These are phyloP conservation scores for Aspergillus sp. DNA, from an alignment of 2,329 filamentous ascomycete genomes.

Conservation along the genomic window DNA sequence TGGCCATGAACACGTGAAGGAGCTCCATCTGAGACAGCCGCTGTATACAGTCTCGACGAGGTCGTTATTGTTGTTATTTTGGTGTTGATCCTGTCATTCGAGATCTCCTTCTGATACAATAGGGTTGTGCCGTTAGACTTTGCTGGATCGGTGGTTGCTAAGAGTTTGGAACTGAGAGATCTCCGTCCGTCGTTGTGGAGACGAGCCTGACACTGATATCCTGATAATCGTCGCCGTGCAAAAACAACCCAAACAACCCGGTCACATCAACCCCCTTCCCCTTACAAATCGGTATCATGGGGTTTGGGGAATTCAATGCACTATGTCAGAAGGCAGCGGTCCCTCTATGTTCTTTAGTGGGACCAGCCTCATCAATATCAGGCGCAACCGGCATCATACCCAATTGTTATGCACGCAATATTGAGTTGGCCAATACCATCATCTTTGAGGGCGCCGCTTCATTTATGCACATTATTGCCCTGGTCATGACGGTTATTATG, in stretches of 20 bases:
- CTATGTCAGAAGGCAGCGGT: slow-evolving; percentile 82
- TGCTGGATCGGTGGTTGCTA: neutral
- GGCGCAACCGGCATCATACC: slow-evolving; percentile 76
- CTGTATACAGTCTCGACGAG: neutral
- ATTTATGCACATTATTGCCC: slow-evolving; percentile 83
- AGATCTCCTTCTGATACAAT: too few species aligned
- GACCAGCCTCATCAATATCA: slow-evolving; percentile 55
- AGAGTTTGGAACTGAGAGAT: neutral
- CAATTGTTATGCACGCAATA: slow-evolving; percentile 86
- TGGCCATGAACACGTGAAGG: neutral
- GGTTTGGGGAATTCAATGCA: slow-evolving; percentile 81
- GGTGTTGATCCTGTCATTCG: neutral
- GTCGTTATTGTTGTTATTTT: slow-evolving; percentile 4
- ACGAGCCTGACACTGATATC: slow-evolving; percentile 17
- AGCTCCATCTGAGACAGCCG: neutral
- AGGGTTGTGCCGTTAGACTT: neutral
- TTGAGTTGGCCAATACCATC: slow-evolving; percentile 95
- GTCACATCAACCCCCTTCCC: slow-evolving; percentile 7
- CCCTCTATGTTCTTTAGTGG: slow-evolving; percentile 80
- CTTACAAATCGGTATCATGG: slow-evolving; percentile 41
- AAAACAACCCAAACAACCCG: slow-evolving; percentile 18
- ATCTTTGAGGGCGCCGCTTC: slow-evolving; percentile 92
- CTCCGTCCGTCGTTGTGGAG: slow-evolving; percentile 26
- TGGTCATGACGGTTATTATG: slow-evolving; percentile 95
- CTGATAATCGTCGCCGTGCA: slow-evolving; percentile 15